Evolutionary conservation across 257 asterid genomes (phyloP), one percentile per base, ranked within the genome.

Genomic region (Echium plantagineum): DNA sequence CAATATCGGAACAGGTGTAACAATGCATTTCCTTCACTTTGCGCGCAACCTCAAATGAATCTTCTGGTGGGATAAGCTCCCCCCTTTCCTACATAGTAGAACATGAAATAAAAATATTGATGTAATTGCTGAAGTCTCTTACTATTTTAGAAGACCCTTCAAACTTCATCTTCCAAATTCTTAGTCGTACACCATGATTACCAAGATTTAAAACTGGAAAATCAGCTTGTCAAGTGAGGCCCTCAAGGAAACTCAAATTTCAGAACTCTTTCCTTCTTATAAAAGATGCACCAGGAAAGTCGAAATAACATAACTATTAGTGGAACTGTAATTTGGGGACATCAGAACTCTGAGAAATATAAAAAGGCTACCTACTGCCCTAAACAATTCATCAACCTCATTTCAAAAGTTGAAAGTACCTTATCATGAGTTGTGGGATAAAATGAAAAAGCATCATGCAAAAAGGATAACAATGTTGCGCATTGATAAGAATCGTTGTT

Each of bases 1-100:
- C 94, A 63, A 91, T 77, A 83, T 91, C 97, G 26, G 98, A 91
- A 72, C 89, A 88, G 63, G 98, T 91, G 74, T 91, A 91, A 79
- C 98, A 84, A 75, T 91, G 78, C 83, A 71, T 79, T 76, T 91
- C 98, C 83, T 88, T 91, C 74, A 91, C 94, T 78, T 81, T 82
- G 65, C 86, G 81, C 51, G 95, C 93, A 48, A 91, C 95, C 55
- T 88, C 98, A 72, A 91, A 75, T 68, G 95, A 89, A 55, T 91
- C 95, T 74, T 91, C 97, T 22, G 94, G 85, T 60, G 98, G 97
- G 73, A 91, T 68, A 63, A 79, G 79, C 83, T 91, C 98, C 65
- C 90, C 98, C 78, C 98, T 88, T 85, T 91, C 97, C 98, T 91
- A 68, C 63, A 83, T 22, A 52, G 60, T 67, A 77, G 61, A 68